Evolutionary conservation across 169 alveolate genomes (phyloP), one percentile per base, ranked within the genome.

Genomic region (Cryptosporidium tyzzeri): DNA sequence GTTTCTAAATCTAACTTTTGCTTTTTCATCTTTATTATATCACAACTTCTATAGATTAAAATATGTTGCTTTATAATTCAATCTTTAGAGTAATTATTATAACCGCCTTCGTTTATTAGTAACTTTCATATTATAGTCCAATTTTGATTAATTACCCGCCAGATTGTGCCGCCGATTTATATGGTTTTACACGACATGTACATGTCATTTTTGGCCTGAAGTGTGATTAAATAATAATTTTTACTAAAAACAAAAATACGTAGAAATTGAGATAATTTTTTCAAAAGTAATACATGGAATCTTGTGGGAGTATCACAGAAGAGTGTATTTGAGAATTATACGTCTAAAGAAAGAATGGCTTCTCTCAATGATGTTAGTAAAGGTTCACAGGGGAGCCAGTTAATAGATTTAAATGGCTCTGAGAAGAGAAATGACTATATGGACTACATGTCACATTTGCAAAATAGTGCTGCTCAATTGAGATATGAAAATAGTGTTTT

Each of bases 161-260:
- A 0, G 3, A 21, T 6, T 12, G 26, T 71, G 85, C 69, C 85
- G 85, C 85, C 69, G 3, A 0, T 18, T 0, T 33, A 29, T 33
- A 33, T 33, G 65, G 61, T 29, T 50, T 51, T 73, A 33, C 51
- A 73, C 86, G 86, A 59, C 86, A 73, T 73, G 86, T 73, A 73
- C 86, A 73, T 73, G 70, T 73, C 70, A 73, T 23, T 51, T 7
- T n/a, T 26, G 29, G 62, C 29, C 35, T 21, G 29, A 7, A 50
- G 84, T 70, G 84, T 70, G 71, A 53, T 48, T 14, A 3, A 21
- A 29, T 7, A 8, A 12, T 41, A 45, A 55, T 51, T 55, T 26
- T 58, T 3, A 26, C 3, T 16, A 41, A 29, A 31, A 31, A 73
- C 39, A 73, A 37, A 58, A 29, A 18, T 23, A 73, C 3, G 16